Conservation (phyloP, 2,329 filamentous ascomycete genomes). For the Aspergillus viridinutans region DNA sequence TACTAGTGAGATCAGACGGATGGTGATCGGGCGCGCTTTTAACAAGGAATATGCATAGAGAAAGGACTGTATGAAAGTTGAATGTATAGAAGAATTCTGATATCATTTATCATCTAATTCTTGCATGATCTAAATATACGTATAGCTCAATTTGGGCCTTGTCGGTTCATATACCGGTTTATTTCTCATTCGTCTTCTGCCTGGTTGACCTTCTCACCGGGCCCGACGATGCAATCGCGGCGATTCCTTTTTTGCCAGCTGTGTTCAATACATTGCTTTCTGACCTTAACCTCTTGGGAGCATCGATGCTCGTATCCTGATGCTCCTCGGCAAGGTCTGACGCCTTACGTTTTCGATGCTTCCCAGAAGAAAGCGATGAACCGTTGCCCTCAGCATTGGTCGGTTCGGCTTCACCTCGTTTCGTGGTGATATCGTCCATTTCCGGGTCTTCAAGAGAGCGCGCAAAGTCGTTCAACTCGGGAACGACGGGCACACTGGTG, state of each 20-base stretch:
- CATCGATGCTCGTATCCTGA: neutral
- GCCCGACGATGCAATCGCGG: conserved; percentile 13
- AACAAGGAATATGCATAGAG: conserved; percentile 69
- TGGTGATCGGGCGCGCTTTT: conserved; percentile 90
- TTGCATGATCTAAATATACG: neutral
- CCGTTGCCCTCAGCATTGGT: neutral
- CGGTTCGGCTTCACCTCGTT: neutral
- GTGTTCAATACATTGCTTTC: conserved; percentile 24
- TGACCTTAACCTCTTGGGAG: conserved; percentile 12
- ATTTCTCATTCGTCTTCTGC: conserved; percentile 21
- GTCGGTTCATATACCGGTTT: neutral
- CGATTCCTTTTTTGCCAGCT: conserved; percentile 7
- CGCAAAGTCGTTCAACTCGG: neutral
- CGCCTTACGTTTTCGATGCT: conserved; percentile 22
- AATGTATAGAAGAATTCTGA: neutral
- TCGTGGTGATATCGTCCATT: neutral
- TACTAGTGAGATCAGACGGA: conserved; percentile 86
- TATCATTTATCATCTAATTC: neutral
- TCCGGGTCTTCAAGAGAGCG: neutral
- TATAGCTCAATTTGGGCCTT: neutral
- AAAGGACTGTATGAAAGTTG: neutral
- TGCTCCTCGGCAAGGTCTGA: conserved; percentile 3
- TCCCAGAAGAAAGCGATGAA: conserved; percentile 3
- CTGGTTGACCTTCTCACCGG: conserved; percentile 27
- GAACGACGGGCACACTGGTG: neutral